Evolutionary conservation across 345 rosid genomes (phyloP).

Genomic region (Hevea brasiliensis): DNA sequence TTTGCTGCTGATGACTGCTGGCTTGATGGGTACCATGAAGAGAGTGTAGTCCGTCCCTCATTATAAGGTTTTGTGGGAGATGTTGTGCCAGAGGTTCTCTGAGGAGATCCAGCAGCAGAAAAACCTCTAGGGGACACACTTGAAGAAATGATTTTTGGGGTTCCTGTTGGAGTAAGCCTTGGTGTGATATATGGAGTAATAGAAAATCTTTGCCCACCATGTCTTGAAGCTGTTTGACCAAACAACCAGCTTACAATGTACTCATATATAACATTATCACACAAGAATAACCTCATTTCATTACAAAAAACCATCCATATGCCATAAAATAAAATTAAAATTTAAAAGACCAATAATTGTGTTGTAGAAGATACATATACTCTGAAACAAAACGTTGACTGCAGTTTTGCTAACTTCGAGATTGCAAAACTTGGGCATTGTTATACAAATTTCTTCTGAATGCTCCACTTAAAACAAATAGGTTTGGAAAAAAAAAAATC

Average conservation of each 20-base stretch:
- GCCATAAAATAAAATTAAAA: not conserved
- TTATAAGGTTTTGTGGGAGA: constrained; percentile 66
- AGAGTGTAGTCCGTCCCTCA: constrained; percentile 45
- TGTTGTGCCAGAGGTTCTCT: constrained; percentile 55
- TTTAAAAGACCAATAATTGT: not conserved
- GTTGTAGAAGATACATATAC: not conserved
- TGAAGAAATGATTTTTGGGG: constrained; percentile 68
- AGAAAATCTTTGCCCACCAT: constrained; percentile 55
- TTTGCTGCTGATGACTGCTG: constrained; percentile 87
- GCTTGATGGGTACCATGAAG: constrained; percentile 88
- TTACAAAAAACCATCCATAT: constrained; percentile 7
- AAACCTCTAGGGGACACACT: constrained; percentile 69
- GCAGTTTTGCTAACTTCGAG: not conserved
- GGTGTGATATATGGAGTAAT: constrained; percentile 84
- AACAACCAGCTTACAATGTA: constrained; percentile 13
- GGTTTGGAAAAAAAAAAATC: not conserved
- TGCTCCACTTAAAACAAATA: not conserved
- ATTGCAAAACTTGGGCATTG: not conserved
- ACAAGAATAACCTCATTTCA: not conserved
- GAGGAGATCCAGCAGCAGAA: constrained; percentile 70
- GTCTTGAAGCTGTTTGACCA: constrained; percentile 46
- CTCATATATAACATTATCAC: not conserved
- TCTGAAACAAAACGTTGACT: not conserved
- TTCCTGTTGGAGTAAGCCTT: constrained; percentile 72
- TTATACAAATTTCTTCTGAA: too few relatives aligned